phyloP scores from a whole-genome alignment of 306 rosid genomes.

The Aeschynomene evenia region DNA sequence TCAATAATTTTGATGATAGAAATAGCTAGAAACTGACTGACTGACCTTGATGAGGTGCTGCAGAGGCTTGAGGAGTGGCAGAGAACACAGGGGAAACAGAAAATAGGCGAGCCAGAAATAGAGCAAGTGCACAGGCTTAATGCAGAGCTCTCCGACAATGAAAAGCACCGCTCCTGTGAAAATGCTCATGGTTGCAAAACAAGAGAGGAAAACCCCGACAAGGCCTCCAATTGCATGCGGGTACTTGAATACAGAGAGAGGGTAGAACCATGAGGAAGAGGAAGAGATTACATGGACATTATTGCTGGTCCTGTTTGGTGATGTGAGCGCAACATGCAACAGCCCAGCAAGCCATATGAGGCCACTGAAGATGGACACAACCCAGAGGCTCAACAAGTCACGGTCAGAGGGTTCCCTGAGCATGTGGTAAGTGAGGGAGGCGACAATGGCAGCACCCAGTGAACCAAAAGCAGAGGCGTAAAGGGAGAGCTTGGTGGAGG shows the following conservation, averaged over 20 bases:
- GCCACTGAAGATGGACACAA: conserved; percentile 79
- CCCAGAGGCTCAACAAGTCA: conserved; percentile 55
- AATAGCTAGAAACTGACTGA: too few species aligned
- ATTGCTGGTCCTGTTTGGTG: conserved; percentile 28
- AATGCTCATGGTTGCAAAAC: conserved; percentile 59
- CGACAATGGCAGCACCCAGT: conserved; percentile 48
- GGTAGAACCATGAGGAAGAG: conserved; percentile 25
- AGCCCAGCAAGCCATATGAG: conserved; percentile 64
- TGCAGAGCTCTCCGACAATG: conserved; percentile 64
- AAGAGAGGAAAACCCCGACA: conserved; percentile 50
- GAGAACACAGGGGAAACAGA: conserved; percentile 53
- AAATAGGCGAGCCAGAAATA: conserved; percentile 72
- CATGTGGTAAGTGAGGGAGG: conserved; percentile 71
- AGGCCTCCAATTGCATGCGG: conserved; percentile 64
- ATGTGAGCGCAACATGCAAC: conserved; percentile 47
- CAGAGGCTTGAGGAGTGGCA: conserved; percentile 59
- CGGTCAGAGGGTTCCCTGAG: conserved; percentile 42
- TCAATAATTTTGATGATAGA: too few species aligned
- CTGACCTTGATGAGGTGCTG: conserved; percentile 44
- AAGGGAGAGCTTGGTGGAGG: conserved; percentile 52
- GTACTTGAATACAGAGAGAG: conserved; percentile 45
- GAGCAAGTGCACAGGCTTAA: conserved; percentile 51
- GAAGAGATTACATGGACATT: not conserved
- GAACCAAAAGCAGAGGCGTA: conserved; percentile 48
- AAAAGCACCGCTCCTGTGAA: conserved; percentile 60